Base-by-base conservation (phyloP, 495 filamentous ascomycete genomes). In the Evansstolkia leycettana region DNA sequence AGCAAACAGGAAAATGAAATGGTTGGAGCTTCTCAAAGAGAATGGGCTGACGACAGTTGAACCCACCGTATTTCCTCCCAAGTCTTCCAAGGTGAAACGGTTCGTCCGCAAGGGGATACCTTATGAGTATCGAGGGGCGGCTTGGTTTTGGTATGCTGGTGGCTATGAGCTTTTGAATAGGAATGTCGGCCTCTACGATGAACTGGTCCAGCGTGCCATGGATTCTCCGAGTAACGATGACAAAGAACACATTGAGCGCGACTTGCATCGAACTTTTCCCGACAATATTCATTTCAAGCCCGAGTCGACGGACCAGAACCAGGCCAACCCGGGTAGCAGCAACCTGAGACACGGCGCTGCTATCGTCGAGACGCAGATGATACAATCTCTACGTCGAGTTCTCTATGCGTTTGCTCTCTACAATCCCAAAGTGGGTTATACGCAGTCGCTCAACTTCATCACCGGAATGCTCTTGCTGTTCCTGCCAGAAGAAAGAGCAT, bases 71-170 rank as follows among this genome's bases (percentile, higher is more conserved):
- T 96, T 96, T 42, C 90, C 90, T 0, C 72, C 79, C 0, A 81
- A 75, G 37, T 85, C 78, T 10, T 65, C 71, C 27, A 92, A 89
- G 48, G 71, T 88, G 18, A 94, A 93, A 59, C 72, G 86, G 9
- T 94, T 84, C 49, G 72, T 94, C 18, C 77, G 89, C 23, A 98
- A 98, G 55, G 90, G 90, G n/a, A 86, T 95, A 16, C 90, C 90
- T 2, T 80, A 87, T 1, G 84, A 93, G 38, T 87, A 84, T 73
- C 73, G 90, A 46, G 90, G 90, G 8, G 78, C 81, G 4, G 89
- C 90, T 19, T 98, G 90, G 90, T 98, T 94, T 48, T 96, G 78
- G 57, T 98, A 95, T 54, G 87, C 86, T n/a, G 86, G 85, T 9
- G 90, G 90, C 5, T 82, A 83, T 17, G 72, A 76, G 27, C 75